phyloP scores from a whole-genome alignment of 805 yeast species.

The Clavispora phyllophila region DNA sequence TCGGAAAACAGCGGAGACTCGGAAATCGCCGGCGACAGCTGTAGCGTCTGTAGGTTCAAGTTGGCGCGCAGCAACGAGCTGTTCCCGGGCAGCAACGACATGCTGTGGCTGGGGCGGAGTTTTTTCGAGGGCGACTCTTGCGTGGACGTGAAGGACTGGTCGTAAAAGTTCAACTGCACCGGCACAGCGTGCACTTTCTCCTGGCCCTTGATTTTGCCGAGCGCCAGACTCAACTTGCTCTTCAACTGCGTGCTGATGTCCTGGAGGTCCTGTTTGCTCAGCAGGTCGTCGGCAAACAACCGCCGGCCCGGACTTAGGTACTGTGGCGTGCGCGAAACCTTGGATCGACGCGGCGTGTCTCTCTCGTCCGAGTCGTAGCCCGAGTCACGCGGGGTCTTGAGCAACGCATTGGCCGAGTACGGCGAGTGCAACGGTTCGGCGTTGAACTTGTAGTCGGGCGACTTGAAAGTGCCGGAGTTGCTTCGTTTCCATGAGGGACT shows the following conservation, averaged over 20 bases:
- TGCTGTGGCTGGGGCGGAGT: conserved; percentile 1
- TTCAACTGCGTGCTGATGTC: conserved; percentile 37
- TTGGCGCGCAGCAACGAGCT: conserved; percentile 19
- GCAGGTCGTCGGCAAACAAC: conserved; percentile 27
- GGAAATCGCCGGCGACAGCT: conserved; percentile 24
- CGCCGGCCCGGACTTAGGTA: conserved; percentile 36
- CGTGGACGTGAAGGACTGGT: conserved; percentile 16
- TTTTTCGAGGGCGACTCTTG: conserved; percentile 21
- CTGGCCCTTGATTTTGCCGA: conserved; percentile 33
- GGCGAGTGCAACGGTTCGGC: conserved; percentile 27
- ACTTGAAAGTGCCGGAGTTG: conserved; percentile 23
- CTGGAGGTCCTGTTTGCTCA: conserved; percentile 27
- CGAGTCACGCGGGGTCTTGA: conserved; percentile 30
- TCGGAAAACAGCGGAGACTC: conserved; percentile 1
- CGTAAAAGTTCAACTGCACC: conserved; percentile 24
- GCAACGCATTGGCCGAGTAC: conserved; percentile 16
- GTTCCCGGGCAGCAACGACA: conserved; percentile 1
- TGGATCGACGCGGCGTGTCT: conserved; percentile 15
- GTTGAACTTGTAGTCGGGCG: conserved; percentile 31
- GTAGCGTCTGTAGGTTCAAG: conserved; percentile 33
- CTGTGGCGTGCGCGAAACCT: conserved; percentile 36
- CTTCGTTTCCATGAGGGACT: conserved; percentile 37
- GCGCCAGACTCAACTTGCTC: conserved; percentile 33
- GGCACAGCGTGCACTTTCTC: conserved; percentile 12
- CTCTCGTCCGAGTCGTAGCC: conserved; percentile 29